Evolutionary conservation across 805 yeast genomes (phyloP).

Genomic region (Yamadazyma endophytica): DNA sequence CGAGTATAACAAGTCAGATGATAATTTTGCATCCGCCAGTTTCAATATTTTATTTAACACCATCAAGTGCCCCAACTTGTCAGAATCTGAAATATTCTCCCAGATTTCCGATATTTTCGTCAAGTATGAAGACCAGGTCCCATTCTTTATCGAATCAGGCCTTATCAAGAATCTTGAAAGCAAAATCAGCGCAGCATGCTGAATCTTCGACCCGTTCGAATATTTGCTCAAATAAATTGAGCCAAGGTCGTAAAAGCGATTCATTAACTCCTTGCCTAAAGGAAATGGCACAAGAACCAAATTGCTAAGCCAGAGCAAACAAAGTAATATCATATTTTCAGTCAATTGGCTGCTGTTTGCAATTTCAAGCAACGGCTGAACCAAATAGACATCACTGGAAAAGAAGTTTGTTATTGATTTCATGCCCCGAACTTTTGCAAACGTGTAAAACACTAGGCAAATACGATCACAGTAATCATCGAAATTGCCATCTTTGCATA

Average conservation of each 20-base stretch:
- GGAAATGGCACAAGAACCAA: slow-evolving; percentile 73
- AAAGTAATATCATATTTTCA: slow-evolving; percentile 27
- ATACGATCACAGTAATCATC: slow-evolving; percentile 39
- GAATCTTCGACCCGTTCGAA: slow-evolving; percentile 51
- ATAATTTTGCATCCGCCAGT: too few species aligned
- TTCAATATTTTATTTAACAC: slow-evolving; percentile 37
- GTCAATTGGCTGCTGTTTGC: slow-evolving; percentile 4
- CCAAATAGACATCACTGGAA: slow-evolving; percentile 51
- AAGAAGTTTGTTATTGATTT: slow-evolving; percentile 58
- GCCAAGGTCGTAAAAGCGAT: slow-evolving; percentile 33
- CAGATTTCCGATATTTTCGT: slow-evolving; percentile 14
- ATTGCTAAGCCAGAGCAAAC: slow-evolving; percentile 69
- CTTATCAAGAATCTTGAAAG: slow-evolving; percentile 54
- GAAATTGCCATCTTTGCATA: slow-evolving; percentile 1
- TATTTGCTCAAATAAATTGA: slow-evolving; percentile 22
- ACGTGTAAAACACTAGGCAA: slow-evolving; percentile 39
- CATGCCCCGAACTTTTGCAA: slow-evolving; percentile 64
- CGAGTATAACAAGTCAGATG: too few species aligned
- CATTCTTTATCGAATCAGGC: slow-evolving; percentile 32
- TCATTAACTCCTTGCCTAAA: slow-evolving; percentile 33
- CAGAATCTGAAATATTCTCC: slow-evolving; percentile 4
- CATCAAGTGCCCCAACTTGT: slow-evolving; percentile 37
- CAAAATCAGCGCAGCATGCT: slow-evolving; percentile 48
- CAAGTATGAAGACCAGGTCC: slow-evolving; percentile 17
- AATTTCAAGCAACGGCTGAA: slow-evolving; percentile 29